Conservation (phyloP, 2,329 filamentous ascomycete genomes). For the Drechslerella dactyloides region DNA sequence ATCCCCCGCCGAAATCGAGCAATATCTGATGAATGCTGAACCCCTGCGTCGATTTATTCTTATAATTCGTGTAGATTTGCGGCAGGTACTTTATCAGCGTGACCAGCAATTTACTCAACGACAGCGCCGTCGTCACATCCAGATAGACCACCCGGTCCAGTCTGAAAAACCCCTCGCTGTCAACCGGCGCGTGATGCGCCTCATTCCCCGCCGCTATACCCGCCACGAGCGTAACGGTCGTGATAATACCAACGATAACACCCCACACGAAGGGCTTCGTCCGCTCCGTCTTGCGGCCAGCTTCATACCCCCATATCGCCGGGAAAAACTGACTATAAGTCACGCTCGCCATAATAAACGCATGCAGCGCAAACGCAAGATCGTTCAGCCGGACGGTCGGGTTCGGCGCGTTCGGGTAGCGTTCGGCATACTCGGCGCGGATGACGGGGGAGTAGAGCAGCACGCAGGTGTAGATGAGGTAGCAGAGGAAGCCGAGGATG, state of each 20-base stretch:
- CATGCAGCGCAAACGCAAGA: conserved; percentile 84
- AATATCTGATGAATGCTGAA: conserved; percentile 88
- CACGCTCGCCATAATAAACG: conserved; percentile 72
- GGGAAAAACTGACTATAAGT: conserved; percentile 79
- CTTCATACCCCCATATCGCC: conserved; percentile 73
- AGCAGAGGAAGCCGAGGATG: conserved; percentile 73
- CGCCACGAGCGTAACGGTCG: conserved; percentile 63
- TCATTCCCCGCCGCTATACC: conserved; percentile 58
- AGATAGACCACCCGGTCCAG: conserved; percentile 62
- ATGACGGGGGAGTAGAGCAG: conserved; percentile 82
- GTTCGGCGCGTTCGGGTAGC: conserved; percentile 73
- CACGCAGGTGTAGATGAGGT: conserved; percentile 74
- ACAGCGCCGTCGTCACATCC: conserved; percentile 63
- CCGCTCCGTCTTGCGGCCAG: conserved; percentile 62
- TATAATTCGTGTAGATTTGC: conserved; percentile 81
- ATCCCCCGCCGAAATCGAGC: conserved; percentile 79
- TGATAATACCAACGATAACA: conserved; percentile 72
- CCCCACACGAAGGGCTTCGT: conserved; percentile 66
- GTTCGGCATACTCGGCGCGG: conserved; percentile 79
- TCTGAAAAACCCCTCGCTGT: conserved; percentile 37
- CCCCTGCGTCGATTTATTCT: conserved; percentile 80
- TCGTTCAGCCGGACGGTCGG: conserved; percentile 91
- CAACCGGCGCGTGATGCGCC: conserved; percentile 38
- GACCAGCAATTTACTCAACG: conserved; percentile 86
- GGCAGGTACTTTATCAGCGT: conserved; percentile 93